These are phyloP conservation scores for Epichloe gansuensis DNA, from an alignment of 2,329 filamentous ascomycete genomes.

Conservation along the genomic window DNA sequence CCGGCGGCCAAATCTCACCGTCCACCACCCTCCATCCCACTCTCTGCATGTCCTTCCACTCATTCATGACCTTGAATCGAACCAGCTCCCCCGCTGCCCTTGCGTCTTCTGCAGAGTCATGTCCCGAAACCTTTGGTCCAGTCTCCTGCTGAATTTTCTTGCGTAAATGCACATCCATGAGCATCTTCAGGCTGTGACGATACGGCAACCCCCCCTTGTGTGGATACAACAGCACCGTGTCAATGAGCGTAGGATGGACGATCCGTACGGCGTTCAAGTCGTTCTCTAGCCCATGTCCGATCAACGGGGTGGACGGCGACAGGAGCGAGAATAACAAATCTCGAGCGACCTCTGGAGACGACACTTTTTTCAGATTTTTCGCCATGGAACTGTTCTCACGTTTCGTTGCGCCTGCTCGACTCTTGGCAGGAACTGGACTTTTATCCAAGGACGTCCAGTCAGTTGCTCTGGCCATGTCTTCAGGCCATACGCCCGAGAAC, in stretches of 20 bases:
- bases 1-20: constrained; percentile 31
- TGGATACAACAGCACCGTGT: constrained; percentile 75
- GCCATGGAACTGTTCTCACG: constrained; percentile 7
- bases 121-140: constrained; percentile 42
- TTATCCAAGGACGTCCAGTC: constrained; percentile 29
- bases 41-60: constrained; percentile 54
- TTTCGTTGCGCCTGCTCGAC: constrained; percentile 10
- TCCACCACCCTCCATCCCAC: constrained; percentile 53
- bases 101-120: constrained; percentile 89
- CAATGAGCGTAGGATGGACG: constrained; percentile 72
- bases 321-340: constrained; percentile 65
- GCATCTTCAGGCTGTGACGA: constrained; percentile 61
- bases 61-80: constrained; percentile 51
- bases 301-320: constrained; percentile 63
- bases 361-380: constrained; percentile 53
- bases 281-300: constrained; percentile 92
- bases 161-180: constrained; percentile 58
- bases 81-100: constrained; percentile 80
- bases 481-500: constrained; percentile 74
- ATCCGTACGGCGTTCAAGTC: constrained; percentile 79
- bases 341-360: constrained; percentile 62
- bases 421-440: not conserved
- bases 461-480: constrained; percentile 59
- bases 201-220: constrained; percentile 71
- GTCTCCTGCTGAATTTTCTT: constrained; percentile 66